Percentiles rank a stretch among this genome's conserved stretches.
Conservation (phyloP, 371 early-diverging fungal species). For the Blastocladiella emersonii region DNA sequence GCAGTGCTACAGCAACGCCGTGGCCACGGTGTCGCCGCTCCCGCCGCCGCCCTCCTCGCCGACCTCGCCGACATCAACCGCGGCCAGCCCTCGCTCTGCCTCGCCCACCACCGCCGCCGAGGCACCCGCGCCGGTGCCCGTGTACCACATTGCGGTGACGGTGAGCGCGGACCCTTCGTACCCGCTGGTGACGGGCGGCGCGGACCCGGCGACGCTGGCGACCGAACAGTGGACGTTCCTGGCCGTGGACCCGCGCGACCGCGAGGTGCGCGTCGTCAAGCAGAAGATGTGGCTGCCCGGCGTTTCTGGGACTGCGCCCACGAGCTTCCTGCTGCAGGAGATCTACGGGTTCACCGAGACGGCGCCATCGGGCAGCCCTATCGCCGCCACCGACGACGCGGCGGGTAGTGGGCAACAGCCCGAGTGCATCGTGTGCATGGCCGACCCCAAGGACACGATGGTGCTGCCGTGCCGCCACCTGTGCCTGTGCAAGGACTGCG, state of each 20-base stretch:
- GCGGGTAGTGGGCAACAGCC: not conserved
- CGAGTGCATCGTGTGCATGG: slow-evolving; percentile 40
- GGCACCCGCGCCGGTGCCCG: not conserved
- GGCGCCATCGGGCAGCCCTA: not conserved
- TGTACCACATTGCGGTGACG: not conserved
- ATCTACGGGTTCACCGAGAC: slow-evolving; percentile 1
- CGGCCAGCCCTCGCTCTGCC: not conserved
- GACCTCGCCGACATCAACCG: not conserved
- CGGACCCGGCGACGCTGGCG: not conserved
- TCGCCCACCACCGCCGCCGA: not conserved
- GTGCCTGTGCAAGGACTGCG: slow-evolving; percentile 41
- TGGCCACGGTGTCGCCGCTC: not conserved
- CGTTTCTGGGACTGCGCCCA: not conserved
- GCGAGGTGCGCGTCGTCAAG: not conserved
- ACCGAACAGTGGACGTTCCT: not conserved
- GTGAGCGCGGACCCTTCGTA: not conserved
- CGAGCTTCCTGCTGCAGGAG: not conserved
- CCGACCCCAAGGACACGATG: slow-evolving; percentile 35
- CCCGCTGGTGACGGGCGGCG: not conserved
- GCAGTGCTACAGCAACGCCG: not conserved
- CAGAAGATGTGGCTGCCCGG: not conserved
- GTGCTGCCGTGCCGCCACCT: slow-evolving; percentile 40
- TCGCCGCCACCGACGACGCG: not conserved
- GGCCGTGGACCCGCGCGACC: not conserved
- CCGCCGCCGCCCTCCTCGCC: not conserved